Evolutionary conservation across 257 asterid species (phyloP).

Genomic region (Haberlea rhodopensis): DNA sequence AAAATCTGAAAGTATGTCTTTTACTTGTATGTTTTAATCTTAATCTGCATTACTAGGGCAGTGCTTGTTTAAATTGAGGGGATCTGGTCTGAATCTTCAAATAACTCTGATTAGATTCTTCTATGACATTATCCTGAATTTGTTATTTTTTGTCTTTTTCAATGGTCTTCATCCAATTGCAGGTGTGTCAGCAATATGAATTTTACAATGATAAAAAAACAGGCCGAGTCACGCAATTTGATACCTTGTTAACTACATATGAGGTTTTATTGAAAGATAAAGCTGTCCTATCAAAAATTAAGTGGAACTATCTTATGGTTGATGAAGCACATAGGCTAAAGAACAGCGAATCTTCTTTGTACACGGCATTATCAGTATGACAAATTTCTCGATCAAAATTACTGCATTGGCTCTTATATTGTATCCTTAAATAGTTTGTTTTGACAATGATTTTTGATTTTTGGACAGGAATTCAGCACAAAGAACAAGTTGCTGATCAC

Average conservation of each 20-base stretch:
- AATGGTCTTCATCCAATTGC: conserved; percentile 28
- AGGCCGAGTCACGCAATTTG: conserved; percentile 75
- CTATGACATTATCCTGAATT: conserved; percentile 20
- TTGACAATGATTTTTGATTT: conserved; percentile 15
- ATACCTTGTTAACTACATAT: conserved; percentile 88
- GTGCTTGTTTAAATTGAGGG: conserved; percentile 8
- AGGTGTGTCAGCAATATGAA: conserved; percentile 97
- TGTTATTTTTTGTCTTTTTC: not conserved
- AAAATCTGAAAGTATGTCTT: conserved; percentile 3
- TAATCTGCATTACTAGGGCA: conserved; percentile 8
- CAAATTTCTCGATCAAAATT: conserved; percentile 18
- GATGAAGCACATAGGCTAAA: conserved; percentile 99
- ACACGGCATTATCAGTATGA: conserved; percentile 68
- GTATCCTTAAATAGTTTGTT: conserved; percentile 18
- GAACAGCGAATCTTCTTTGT: conserved; percentile 96
- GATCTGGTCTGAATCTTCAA: not conserved
- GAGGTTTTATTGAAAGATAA: conserved; percentile 94
- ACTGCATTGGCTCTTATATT: conserved; percentile 16
- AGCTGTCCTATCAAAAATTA: conserved; percentile 84
- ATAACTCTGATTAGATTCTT: not conserved
- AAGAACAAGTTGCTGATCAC: conserved; percentile 96
- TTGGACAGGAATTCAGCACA: conserved; percentile 82
- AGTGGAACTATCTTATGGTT: conserved; percentile 98
- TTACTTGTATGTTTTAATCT: conserved; percentile 6
- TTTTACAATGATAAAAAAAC: conserved; percentile 70